These are phyloP conservation scores for Podaxis rugospora DNA, from an alignment of 768 basidiomycete genomes.

Conservation along the genomic window DNA sequence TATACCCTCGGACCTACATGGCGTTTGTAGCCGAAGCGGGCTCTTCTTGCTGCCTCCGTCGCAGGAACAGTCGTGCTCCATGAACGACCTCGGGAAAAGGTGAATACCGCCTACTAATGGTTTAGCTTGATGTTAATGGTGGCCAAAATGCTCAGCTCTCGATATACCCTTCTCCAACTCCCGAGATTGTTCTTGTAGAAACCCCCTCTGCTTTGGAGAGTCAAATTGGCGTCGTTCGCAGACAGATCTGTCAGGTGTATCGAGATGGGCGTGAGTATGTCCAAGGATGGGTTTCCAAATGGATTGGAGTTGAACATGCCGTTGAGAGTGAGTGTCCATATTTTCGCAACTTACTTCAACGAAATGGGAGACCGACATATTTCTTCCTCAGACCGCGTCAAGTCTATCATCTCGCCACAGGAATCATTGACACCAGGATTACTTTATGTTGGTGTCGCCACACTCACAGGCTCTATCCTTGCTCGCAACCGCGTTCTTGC, in stretches of 20 bases:
- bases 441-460: constrained; percentile 86
- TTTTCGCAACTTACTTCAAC: neutral
- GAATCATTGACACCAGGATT: constrained; percentile 87
- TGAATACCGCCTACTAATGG: constrained; percentile 11
- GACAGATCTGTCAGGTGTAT: constrained; percentile 52
- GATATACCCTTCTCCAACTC: constrained; percentile 67
- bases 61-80: constrained; percentile 26
- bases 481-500: constrained; percentile 72
- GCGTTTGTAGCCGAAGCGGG: constrained; percentile 27
- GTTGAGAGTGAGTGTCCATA: constrained; percentile 67
- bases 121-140: neutral
- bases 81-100: constrained; percentile 29
- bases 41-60: constrained; percentile 29
- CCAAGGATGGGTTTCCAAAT: constrained; percentile 68
- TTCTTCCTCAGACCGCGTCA: constrained; percentile 60
- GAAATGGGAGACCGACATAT: neutral
- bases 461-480: constrained; percentile 84
- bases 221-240: constrained; percentile 69
- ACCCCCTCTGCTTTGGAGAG: constrained; percentile 72
- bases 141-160: constrained; percentile 52
- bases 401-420: constrained; percentile 72
- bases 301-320: constrained; percentile 82
- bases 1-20: neutral
- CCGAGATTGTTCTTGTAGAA: constrained; percentile 69
- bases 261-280: constrained; percentile 58